Conservation (phyloP, 1,139 yeast genomes). For the Saccharomycopsis hybrid region DNA sequence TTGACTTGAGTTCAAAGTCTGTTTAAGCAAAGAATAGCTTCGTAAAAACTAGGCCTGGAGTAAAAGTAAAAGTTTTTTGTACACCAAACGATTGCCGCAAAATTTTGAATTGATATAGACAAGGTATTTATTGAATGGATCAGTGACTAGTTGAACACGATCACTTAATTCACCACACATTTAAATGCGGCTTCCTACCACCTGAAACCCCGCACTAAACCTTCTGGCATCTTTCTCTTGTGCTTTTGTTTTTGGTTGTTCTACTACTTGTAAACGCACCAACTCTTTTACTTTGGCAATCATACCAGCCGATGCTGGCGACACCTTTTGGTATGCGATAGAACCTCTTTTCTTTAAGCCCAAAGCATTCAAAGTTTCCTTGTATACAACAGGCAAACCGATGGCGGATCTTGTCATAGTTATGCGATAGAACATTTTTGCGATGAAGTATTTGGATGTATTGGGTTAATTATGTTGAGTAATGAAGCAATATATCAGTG, state of each 20-base stretch:
- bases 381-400: slow-evolving; percentile 68
- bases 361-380: slow-evolving; percentile 60
- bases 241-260: slow-evolving; percentile 40
- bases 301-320: slow-evolving; percentile 81
- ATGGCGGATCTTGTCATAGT: slow-evolving; percentile 77
- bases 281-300: slow-evolving; percentile 80
- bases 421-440: slow-evolving; percentile 46
- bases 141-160: too few species aligned
- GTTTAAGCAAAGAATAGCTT: too few species aligned
- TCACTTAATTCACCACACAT: too few species aligned
- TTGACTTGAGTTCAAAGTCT: too few species aligned
- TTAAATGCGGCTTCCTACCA: slow-evolving; percentile 30
- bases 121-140: too few species aligned
- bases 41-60: too few species aligned
- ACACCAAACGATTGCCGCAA: too few species aligned
- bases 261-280: slow-evolving; percentile 76
- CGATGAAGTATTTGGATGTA: too few species aligned
- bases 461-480: too few species aligned
- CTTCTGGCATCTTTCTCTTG: slow-evolving; percentile 54
- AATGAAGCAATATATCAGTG: too few species aligned
- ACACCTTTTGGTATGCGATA: slow-evolving; percentile 64
- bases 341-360: slow-evolving; percentile 76
- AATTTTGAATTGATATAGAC: too few species aligned
- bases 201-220: slow-evolving; percentile 55
- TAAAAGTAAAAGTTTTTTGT: too few species aligned